phyloP scores from a whole-genome alignment of 768 basidiomycete species.

The Russula earlei region DNA sequence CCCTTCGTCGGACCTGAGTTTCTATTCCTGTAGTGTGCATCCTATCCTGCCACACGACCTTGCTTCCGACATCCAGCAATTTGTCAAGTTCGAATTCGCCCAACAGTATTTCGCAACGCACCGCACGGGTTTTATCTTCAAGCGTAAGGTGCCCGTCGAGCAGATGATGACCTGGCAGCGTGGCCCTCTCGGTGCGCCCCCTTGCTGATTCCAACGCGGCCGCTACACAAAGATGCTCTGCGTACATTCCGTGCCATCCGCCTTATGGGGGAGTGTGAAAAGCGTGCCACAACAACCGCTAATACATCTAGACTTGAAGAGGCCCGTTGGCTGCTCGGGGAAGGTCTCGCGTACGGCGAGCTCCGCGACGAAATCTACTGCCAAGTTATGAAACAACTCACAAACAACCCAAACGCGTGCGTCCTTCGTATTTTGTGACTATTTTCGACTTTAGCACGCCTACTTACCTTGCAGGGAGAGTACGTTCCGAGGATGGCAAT shows the following conservation, averaged over 20 bases:
- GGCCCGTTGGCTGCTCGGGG: constrained; percentile 75
- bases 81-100: constrained; percentile 80
- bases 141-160: constrained; percentile 68
- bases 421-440: constrained; percentile 25
- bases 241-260: constrained; percentile 83
- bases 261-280: constrained; percentile 88
- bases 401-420: constrained; percentile 68
- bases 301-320: constrained; percentile 58
- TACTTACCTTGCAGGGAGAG: constrained; percentile 48
- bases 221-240: constrained; percentile 67
- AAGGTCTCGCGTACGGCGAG: constrained; percentile 73
- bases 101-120: constrained; percentile 84
- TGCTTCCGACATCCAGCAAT: constrained; percentile 77
- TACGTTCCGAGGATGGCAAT: constrained; percentile 86
- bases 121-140: constrained; percentile 81
- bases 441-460: neutral
- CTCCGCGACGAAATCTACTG: constrained; percentile 91
- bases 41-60: constrained; percentile 74
- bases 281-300: constrained; percentile 43
- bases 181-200: constrained; percentile 62
- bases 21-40: constrained; percentile 44
- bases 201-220: constrained; percentile 58
- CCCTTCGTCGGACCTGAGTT: neutral
- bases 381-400: constrained; percentile 87
- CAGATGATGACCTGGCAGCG: constrained; percentile 90